Percentiles rank a stretch among this genome's conserved stretches.
Evolutionary conservation across 108 stramenopile species (phyloP).

Genomic region (Parietichytrium sp.): DNA sequence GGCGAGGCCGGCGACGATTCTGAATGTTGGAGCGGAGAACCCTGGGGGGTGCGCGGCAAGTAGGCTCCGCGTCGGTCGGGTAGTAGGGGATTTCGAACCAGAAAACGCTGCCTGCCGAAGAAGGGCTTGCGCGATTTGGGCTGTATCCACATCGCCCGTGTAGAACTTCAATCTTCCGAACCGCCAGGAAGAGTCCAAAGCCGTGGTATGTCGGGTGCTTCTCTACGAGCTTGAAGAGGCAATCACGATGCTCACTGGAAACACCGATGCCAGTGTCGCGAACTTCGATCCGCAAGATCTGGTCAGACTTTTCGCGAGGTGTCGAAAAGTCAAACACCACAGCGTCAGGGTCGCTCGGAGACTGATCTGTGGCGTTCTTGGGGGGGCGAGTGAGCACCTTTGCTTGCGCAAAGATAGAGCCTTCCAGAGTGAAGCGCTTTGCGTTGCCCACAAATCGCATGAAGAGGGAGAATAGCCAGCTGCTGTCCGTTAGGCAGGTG

Average conservation of each 20-base stretch:
- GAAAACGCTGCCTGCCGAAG: slow-evolving; percentile 64
- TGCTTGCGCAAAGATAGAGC: background rate
- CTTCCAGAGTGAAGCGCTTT: background rate
- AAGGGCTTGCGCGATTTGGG: slow-evolving; percentile 56
- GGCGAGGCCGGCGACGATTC: slow-evolving; percentile 2
- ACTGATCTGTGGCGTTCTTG: background rate
- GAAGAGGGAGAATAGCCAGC: slow-evolving; percentile 1
- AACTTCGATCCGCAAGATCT: background rate
- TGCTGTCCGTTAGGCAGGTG: background rate
- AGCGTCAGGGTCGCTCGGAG: background rate
- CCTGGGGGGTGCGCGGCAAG: background rate
- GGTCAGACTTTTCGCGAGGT: background rate
- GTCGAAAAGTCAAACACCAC: background rate
- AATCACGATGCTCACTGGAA: slow-evolving; percentile 25
- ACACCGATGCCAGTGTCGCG: slow-evolving; percentile 68
- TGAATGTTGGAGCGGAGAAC: background rate
- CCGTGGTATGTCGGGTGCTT: slow-evolving; percentile 49
- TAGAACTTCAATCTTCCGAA: background rate
- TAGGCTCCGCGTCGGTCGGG: background rate
- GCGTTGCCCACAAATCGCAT: slow-evolving; percentile 15
- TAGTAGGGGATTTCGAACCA: slow-evolving; percentile 24
- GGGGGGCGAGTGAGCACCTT: background rate
- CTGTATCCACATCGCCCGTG: background rate
- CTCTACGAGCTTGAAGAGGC: slow-evolving; percentile 58
- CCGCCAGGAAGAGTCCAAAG: slow-evolving; percentile 15